A percentile compares a stretch with the other conserved stretches of the same genome.
These are phyloP conservation scores for Spizellomyces sp. DNA, from an alignment of 192 early-diverging fungal species.

Conservation along the genomic window DNA sequence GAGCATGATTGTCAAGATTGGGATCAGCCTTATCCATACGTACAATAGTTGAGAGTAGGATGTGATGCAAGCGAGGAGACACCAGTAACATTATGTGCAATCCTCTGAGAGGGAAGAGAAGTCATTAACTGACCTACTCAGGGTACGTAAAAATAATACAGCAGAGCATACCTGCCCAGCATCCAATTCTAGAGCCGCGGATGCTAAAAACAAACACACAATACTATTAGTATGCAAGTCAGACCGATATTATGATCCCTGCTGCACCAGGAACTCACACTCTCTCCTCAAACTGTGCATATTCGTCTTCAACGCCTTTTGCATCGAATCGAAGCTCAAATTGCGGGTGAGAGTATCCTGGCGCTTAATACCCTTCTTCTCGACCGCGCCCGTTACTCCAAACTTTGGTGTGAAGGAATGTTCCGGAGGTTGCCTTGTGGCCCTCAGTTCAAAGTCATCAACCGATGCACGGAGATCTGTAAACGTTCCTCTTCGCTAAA, in stretches of 20 bases:
- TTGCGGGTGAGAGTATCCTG: constrained; percentile 41
- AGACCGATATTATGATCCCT: background rate
- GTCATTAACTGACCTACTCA: too few relatives aligned
- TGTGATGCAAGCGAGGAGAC: constrained; percentile 50
- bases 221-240: background rate
- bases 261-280: constrained; percentile 22
- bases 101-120: constrained; percentile 3
- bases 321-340: constrained; percentile 63
- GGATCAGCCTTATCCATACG: background rate
- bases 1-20: background rate
- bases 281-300: constrained; percentile 39
- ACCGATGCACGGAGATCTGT: constrained; percentile 31
- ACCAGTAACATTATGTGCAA: constrained; percentile 35
- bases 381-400: background rate
- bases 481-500: constrained; percentile 18
- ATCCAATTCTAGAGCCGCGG: constrained; percentile 7
- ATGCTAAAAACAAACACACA: background rate
- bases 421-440: too few relatives aligned
- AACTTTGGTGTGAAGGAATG: too few relatives aligned
- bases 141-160: too few relatives aligned
- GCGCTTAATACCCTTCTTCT: constrained; percentile 2
- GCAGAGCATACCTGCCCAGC: constrained; percentile 7
- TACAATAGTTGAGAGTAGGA: constrained; percentile 54
- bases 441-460: constrained; percentile 32
- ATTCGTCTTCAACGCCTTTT: constrained; percentile 56